Conservation (phyloP, 441 rosid species). For the Adansonia gregorii region DNA sequence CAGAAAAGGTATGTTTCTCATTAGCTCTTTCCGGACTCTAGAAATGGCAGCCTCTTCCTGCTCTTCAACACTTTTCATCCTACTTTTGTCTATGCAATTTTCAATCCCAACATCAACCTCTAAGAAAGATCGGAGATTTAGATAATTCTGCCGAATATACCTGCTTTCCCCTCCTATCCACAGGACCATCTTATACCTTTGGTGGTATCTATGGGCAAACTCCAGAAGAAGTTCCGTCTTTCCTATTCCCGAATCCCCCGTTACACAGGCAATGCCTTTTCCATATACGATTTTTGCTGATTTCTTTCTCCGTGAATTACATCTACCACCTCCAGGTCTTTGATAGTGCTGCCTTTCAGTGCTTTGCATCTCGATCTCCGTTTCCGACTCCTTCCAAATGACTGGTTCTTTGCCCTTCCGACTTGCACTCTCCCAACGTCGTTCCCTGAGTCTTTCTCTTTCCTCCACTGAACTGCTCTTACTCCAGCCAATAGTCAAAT, state of each 20-base stretch:
- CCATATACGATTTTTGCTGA: conserved; percentile 70
- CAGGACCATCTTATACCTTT: conserved; percentile 87
- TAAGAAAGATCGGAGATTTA: conserved; percentile 74
- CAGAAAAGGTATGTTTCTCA: conserved; percentile 91
- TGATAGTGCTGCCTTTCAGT: conserved; percentile 40
- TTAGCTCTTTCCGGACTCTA: conserved; percentile 75
- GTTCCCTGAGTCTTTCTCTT: conserved; percentile 50
- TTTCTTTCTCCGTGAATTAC: conserved; percentile 61
- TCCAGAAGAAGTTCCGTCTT: conserved; percentile 96
- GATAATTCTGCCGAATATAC: conserved; percentile 80
- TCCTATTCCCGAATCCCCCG: conserved; percentile 91
- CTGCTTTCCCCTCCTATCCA: conserved; percentile 96
- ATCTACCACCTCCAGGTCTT: conserved; percentile 45
- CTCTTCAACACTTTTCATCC: conserved; percentile 81
- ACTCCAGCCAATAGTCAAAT: conserved; percentile 66
- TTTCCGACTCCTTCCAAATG: conserved; percentile 93
- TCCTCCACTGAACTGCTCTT: conserved; percentile 55
- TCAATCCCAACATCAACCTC: conserved; percentile 85
- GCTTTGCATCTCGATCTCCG: conserved; percentile 90
- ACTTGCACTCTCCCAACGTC: conserved; percentile 38
- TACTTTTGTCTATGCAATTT: conserved; percentile 56
- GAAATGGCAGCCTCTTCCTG: conserved; percentile 83
- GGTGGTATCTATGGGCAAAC: conserved; percentile 79
- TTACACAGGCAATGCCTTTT: conserved; percentile 85
- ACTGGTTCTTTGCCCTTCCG: conserved; percentile 86